These are phyloP conservation scores for Rugonectria rugulosa DNA, from an alignment of 2,329 filamentous ascomycete genomes.

Conservation along the genomic window DNA sequence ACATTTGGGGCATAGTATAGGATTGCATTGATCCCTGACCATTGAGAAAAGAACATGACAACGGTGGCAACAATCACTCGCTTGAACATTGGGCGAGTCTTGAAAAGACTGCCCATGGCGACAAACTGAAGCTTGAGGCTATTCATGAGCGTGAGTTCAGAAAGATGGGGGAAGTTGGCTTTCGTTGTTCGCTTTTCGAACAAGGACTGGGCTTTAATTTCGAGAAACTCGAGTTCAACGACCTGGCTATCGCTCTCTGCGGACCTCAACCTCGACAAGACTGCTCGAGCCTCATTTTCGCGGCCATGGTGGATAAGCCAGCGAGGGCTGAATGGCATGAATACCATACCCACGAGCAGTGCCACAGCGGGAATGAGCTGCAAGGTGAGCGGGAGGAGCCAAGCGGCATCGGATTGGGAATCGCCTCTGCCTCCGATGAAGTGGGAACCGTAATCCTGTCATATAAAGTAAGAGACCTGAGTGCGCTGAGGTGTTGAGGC, in stretches of 20 bases:
- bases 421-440: not conserved
- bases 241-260: not conserved
- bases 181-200: not conserved
- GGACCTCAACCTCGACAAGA: not conserved
- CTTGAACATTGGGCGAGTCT: not conserved
- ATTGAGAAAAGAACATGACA: slow-evolving; percentile 7
- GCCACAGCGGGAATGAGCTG: not conserved
- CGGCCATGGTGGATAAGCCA: slow-evolving; percentile 4
- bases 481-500: no score
- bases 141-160: not conserved
- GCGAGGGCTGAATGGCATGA: slow-evolving; percentile 3
- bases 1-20: not conserved
- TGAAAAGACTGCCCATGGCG: not conserved
- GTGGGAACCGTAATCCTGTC: not conserved
- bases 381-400: slow-evolving; percentile 3
- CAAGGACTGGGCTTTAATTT: slow-evolving; percentile 4
- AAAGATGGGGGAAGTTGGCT: not conserved
- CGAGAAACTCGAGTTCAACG: not conserved
- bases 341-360: not conserved
- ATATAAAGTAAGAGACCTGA: not conserved
- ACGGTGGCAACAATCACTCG: not conserved
- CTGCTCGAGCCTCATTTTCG: not conserved
- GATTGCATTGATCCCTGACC: slow-evolving; percentile 4
- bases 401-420: not conserved
- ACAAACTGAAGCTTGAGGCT: not conserved